Evolutionary conservation across 768 basidiomycete species (phyloP).

Genomic region (Rhodotorula diobovata): DNA sequence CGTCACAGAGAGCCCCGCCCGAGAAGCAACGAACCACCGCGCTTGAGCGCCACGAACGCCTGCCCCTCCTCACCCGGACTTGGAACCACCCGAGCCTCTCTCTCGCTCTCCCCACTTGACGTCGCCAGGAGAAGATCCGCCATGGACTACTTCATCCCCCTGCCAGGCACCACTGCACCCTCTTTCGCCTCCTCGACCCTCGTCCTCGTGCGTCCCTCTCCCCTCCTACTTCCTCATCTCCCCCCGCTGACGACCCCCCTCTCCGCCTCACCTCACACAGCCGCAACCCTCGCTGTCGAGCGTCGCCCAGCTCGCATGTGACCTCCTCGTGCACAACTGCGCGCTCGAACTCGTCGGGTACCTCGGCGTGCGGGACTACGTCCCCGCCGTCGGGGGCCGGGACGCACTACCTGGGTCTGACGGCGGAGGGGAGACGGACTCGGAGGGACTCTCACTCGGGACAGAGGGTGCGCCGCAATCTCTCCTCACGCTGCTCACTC

Average conservation of each 20-base stretch:
- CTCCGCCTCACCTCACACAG: not conserved
- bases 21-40: too few species aligned
- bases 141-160: conserved; percentile 25
- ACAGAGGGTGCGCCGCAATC: conserved; percentile 17
- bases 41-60: too few species aligned
- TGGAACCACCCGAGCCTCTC: not conserved
- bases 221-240: not conserved
- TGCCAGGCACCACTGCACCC: not conserved
- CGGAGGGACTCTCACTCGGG: conserved; percentile 20
- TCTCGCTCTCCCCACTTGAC: not conserved
- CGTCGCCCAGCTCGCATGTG: conserved; percentile 28
- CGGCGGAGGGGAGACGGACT: too few species aligned
- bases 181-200: conserved; percentile 6
- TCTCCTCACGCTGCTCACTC: not conserved
- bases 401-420: not conserved
- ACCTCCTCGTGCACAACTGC: conserved; percentile 24
- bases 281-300: conserved; percentile 34
- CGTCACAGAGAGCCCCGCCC: too few species aligned
- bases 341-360: conserved; percentile 21
- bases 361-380: conserved; percentile 20
- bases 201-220: conserved; percentile 12
- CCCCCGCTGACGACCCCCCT: not conserved
- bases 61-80: not conserved
- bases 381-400: conserved; percentile 21
- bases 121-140: too few species aligned